A percentile compares a stretch with the other conserved stretches of the same genome.
These are phyloP conservation scores for Lentinula novae-zelandiae DNA, from an alignment of 1,284 basidiomycete species.

Conservation along the genomic window DNA sequence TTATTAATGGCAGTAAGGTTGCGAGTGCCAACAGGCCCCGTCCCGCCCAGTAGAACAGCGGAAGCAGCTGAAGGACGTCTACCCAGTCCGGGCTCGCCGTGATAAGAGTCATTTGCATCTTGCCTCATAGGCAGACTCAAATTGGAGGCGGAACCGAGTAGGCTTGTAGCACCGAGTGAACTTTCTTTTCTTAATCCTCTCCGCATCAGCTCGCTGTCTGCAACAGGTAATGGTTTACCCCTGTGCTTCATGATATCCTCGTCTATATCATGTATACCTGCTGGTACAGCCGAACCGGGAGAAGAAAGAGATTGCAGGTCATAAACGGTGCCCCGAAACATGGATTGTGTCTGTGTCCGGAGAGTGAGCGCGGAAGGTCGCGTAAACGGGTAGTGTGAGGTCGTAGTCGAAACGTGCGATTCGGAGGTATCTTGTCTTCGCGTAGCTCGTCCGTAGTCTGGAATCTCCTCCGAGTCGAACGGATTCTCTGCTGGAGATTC, in stretches of 20 bases:
- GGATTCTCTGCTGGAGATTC: not conserved
- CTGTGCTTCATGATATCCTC: not conserved
- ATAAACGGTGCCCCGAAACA: slow-evolving; percentile 3
- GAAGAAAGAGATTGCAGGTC: not conserved
- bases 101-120: not conserved
- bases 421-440: not conserved
- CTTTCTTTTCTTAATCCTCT: slow-evolving; percentile 2
- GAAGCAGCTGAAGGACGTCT: not conserved
- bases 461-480: not conserved
- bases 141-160: not conserved
- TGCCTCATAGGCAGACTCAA: not conserved
- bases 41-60: not conserved
- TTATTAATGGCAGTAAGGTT: not conserved
- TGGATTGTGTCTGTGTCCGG: not conserved
- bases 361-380: not conserved
- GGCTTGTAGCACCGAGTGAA: not conserved
- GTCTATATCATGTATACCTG: slow-evolving; percentile 1
- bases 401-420: not conserved
- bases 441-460: not conserved
- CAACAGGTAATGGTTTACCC: slow-evolving; percentile 1
- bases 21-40: not conserved
- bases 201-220: slow-evolving; percentile 8
- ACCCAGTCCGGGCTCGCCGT: not conserved
- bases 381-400: not conserved
- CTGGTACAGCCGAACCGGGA: not conserved